A percentile compares a stretch with the other conserved stretches of the same genome.
Evolutionary conservation across 2,329 filamentous ascomycete genomes (phyloP).

Genomic region (Pyricularia sp.): DNA sequence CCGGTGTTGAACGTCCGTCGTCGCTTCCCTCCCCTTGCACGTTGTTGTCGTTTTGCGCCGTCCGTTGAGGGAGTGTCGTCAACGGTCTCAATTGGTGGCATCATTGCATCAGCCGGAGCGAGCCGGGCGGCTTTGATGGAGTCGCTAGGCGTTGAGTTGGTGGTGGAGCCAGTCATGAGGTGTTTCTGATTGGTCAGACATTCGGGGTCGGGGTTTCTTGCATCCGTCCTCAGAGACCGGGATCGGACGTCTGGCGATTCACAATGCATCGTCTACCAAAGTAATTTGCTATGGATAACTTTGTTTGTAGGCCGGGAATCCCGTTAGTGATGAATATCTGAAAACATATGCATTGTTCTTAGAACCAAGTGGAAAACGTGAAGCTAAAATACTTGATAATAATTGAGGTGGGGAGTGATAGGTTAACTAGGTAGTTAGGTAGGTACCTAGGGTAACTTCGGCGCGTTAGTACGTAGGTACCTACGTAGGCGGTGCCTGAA

Average conservation of each 20-base stretch:
- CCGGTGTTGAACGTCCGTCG: not conserved
- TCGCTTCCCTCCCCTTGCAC: not conserved
- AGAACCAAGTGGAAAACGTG: too few species aligned
- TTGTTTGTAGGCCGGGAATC: not conserved
- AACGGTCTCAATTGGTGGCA: not conserved
- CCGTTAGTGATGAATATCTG: not conserved
- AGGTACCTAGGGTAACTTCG: too few species aligned
- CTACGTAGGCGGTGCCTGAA: too few species aligned
- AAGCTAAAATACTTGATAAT: too few species aligned
- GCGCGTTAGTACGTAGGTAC: too few species aligned
- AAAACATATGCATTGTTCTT: too few species aligned
- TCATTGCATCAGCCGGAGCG: not conserved
- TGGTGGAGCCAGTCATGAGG: not conserved
- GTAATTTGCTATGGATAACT: not conserved
- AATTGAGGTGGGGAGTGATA: too few species aligned
- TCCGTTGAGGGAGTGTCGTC: not conserved
- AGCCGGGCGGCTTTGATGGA: not conserved
- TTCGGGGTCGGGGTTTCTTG: not conserved
- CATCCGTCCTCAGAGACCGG: not conserved
- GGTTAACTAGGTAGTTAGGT: too few species aligned
- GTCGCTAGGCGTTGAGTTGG: not conserved
- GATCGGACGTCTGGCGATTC: not conserved
- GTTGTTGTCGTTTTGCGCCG: not conserved
- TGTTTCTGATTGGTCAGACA: not conserved
- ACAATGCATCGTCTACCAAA: not conserved